phyloP scores from a whole-genome alignment of 345 rosid species.

The Linum tenue region DNA sequence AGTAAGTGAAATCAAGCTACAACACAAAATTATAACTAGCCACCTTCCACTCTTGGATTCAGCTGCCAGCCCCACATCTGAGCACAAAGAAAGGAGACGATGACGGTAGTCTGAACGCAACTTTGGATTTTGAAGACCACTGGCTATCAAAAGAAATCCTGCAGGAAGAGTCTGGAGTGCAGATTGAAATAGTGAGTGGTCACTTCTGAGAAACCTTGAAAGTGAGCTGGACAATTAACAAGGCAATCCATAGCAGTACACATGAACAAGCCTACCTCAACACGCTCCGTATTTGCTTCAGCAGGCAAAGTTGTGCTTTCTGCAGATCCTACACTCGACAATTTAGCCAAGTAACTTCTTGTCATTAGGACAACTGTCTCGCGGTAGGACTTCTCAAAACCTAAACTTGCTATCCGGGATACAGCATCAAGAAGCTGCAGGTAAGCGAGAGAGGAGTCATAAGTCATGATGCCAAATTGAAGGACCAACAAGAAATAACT shows the following conservation, averaged over 20 bases:
- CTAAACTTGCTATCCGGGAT: constrained; percentile 91
- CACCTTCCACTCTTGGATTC: constrained; percentile 98
- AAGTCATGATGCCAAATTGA: constrained; percentile 18
- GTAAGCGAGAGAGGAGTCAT: constrained; percentile 13
- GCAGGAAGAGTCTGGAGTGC: constrained; percentile 97
- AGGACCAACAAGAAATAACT: constrained; percentile 14
- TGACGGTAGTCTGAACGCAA: constrained; percentile 90
- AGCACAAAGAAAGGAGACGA: constrained; percentile 88
- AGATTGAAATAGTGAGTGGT: constrained; percentile 43
- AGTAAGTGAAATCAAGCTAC: constrained; percentile 6
- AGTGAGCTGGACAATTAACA: constrained; percentile 4
- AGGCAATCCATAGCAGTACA: constrained; percentile 4
- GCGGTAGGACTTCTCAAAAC: constrained; percentile 96
- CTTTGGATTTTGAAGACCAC: constrained; percentile 56
- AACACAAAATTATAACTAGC: background rate
- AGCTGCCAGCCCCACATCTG: constrained; percentile 96
- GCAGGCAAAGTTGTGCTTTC: constrained; percentile 80
- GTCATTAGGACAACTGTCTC: constrained; percentile 97
- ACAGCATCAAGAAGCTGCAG: constrained; percentile 98
- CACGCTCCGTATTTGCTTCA: constrained; percentile 84
- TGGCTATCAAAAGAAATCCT: constrained; percentile 86
- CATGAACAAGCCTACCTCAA: constrained; percentile 50
- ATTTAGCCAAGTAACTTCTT: constrained; percentile 75
- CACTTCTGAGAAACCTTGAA: constrained; percentile 21
- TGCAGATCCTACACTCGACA: constrained; percentile 73